phyloP scores from a whole-genome alignment of 1,139 yeast genomes.

The Yamadazyma taylorii region DNA sequence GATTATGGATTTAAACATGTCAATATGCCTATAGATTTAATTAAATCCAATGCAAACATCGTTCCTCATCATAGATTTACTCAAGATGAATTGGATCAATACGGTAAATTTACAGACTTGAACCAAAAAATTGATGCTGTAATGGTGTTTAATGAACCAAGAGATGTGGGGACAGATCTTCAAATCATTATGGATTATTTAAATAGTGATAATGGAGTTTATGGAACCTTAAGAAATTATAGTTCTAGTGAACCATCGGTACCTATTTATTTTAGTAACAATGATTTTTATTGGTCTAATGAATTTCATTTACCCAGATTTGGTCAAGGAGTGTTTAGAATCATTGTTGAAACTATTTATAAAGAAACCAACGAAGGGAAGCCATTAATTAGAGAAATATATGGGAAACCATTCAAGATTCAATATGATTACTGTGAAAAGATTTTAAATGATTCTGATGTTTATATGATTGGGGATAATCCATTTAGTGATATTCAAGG shows the following conservation, averaged over 20 bases:
- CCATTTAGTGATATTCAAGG: conserved; percentile 92
- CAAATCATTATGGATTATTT: conserved; percentile 77
- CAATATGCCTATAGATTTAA: conserved; percentile 72
- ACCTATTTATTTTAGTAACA: conserved; percentile 83
- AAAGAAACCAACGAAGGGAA: conserved; percentile 43
- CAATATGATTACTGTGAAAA: conserved; percentile 75
- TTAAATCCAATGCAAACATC: conserved; percentile 54
- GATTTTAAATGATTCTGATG: conserved; percentile 30
- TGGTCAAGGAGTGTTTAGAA: conserved; percentile 90
- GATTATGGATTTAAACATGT: conserved; percentile 82
- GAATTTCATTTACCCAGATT: conserved; percentile 77
- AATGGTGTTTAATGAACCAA: conserved; percentile 85
- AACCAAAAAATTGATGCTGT: conserved; percentile 68
- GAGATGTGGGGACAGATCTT: conserved; percentile 84
- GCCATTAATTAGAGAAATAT: conserved; percentile 53
- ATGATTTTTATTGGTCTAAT: conserved; percentile 90
- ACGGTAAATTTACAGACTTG: conserved; percentile 34
- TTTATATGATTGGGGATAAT: conserved; percentile 96
- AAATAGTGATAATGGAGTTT: conserved; percentile 58
- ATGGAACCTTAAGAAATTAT: conserved; percentile 58
- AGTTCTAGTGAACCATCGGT: conserved; percentile 51
- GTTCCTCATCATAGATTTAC: conserved; percentile 73
- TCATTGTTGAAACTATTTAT: conserved; percentile 63
- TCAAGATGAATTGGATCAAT: conserved; percentile 43
- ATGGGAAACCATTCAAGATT: conserved; percentile 82